Evolutionary conservation across 805 yeast genomes (phyloP).

Genomic region (Teunomyces lycoperdinae): DNA sequence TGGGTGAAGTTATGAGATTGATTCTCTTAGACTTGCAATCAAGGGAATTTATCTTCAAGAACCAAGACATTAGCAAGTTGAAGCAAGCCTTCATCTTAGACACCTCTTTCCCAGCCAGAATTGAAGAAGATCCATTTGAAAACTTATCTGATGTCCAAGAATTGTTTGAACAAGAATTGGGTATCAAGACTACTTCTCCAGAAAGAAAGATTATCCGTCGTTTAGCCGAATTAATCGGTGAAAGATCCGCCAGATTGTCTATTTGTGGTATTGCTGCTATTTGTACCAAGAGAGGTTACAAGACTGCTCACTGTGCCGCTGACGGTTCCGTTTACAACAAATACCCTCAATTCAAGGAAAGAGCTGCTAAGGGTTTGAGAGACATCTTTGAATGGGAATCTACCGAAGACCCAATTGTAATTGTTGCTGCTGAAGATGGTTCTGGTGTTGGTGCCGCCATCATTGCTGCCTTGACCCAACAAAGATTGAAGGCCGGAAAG

Average conservation of each 20-base stretch:
- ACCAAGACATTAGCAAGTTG: slow-evolving; percentile 66
- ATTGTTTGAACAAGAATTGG: slow-evolving; percentile 57
- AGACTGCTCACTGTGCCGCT: slow-evolving; percentile 85
- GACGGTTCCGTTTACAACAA: slow-evolving; percentile 95
- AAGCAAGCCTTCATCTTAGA: slow-evolving; percentile 71
- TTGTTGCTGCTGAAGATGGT: slow-evolving; percentile 96
- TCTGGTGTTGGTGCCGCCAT: slow-evolving; percentile 98
- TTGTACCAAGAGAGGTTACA: slow-evolving; percentile 77
- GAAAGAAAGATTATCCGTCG: slow-evolving; percentile 84
- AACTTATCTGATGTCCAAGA: slow-evolving; percentile 73
- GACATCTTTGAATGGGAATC: slow-evolving; percentile 82
- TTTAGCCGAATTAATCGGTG: slow-evolving; percentile 83
- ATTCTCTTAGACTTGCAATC: slow-evolving; percentile 68
- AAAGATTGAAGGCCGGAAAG: slow-evolving; percentile 68
- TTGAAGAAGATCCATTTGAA: slow-evolving; percentile 88
- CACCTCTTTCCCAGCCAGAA: slow-evolving; percentile 80
- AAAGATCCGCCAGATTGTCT: slow-evolving; percentile 87
- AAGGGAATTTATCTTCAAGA: slow-evolving; percentile 60
- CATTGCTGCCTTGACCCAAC: slow-evolving; percentile 90
- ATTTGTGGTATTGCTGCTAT: slow-evolving; percentile 96
- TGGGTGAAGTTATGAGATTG: slow-evolving; percentile 88
- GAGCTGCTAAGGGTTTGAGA: slow-evolving; percentile 84
- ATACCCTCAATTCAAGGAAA: slow-evolving; percentile 86
- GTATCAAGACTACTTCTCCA: slow-evolving; percentile 61
- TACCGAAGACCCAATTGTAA: slow-evolving; percentile 73